Conservation (phyloP, 2,329 filamentous ascomycete species). For the Phyllosticta paracitricarpa region DNA sequence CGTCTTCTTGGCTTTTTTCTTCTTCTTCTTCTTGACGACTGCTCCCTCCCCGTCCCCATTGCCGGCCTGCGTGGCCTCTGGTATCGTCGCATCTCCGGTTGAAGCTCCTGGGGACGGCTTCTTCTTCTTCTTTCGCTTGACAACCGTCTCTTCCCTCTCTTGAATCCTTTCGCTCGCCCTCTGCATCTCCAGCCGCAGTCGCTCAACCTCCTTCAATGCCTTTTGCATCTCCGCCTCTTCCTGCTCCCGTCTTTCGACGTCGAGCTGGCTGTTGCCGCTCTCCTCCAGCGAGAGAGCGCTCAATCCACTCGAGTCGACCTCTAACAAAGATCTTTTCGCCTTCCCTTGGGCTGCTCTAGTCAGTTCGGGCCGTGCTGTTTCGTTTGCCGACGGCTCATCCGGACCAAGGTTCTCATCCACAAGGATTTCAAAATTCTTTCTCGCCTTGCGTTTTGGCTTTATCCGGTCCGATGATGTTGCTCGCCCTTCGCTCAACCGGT, state of each 20-base stretch:
- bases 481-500: constrained; percentile 11
- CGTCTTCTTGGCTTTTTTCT: constrained; percentile 30
- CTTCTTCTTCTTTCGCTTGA: constrained; percentile 50
- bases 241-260: constrained; percentile 57
- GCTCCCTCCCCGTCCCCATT: constrained; percentile 4
- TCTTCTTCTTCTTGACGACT: constrained; percentile 30
- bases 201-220: constrained; percentile 82
- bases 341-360: constrained; percentile 19
- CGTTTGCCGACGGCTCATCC: constrained; percentile 17
- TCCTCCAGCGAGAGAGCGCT: constrained; percentile 60
- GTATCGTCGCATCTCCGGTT: constrained; percentile 10
- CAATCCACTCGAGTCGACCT: constrained; percentile 80
- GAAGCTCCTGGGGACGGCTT: background rate
- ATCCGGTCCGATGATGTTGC: constrained; percentile 15
- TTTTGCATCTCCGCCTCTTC: constrained; percentile 84
- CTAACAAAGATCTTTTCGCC: constrained; percentile 58
- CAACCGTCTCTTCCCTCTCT: constrained; percentile 56
- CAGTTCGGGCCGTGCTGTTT: constrained; percentile 21
- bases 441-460: constrained; percentile 23
- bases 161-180: constrained; percentile 65
- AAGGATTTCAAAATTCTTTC: constrained; percentile 35
- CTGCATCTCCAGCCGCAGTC: constrained; percentile 80
- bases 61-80: constrained; percentile 10
- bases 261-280: constrained; percentile 33
- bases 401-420: constrained; percentile 38